These are phyloP conservation scores for Boletus tylopilopsis DNA, from an alignment of 768 basidiomycete genomes.

Conservation along the genomic window DNA sequence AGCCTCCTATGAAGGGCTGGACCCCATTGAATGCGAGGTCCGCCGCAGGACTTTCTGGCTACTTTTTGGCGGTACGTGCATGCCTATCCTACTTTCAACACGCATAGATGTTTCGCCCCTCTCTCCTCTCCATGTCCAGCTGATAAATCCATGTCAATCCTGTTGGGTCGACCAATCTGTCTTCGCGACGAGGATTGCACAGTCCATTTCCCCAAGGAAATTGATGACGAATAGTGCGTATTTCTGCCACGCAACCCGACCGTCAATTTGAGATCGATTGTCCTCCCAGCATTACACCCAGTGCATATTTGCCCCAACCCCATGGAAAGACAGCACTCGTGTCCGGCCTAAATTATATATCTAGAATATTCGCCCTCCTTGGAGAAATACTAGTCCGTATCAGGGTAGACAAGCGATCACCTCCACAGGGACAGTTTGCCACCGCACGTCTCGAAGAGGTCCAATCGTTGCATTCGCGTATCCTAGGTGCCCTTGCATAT, in stretches of 20 bases:
- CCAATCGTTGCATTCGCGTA: slow-evolving; percentile 71
- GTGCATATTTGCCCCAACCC: slow-evolving; percentile 82
- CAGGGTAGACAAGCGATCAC: slow-evolving; percentile 81
- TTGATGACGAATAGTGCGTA: slow-evolving; percentile 86
- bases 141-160: slow-evolving; percentile 86
- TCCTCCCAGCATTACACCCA: slow-evolving; percentile 68
- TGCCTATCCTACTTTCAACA: not conserved
- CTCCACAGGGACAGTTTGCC: slow-evolving; percentile 81
- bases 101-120: not conserved
- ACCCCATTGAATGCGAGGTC: slow-evolving; percentile 86
- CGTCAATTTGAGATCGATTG: slow-evolving; percentile 14
- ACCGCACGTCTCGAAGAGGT: slow-evolving; percentile 84
- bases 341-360: slow-evolving; percentile 83
- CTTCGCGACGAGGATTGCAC: slow-evolving; percentile 90
- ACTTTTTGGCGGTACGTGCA: slow-evolving; percentile 71
- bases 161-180: slow-evolving; percentile 80
- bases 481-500: slow-evolving; percentile 69
- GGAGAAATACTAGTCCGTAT: slow-evolving; percentile 87
- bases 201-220: slow-evolving; percentile 80
- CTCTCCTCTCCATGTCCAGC: slow-evolving; percentile 49
- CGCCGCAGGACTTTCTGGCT: slow-evolving; percentile 88
- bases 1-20: slow-evolving; percentile 73
- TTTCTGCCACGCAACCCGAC: slow-evolving; percentile 20
- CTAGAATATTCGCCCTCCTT: slow-evolving; percentile 79
- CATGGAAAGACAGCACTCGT: slow-evolving; percentile 81